These are phyloP conservation scores for Balakata baccata DNA, from an alignment of 345 rosid genomes.

Conservation along the genomic window DNA sequence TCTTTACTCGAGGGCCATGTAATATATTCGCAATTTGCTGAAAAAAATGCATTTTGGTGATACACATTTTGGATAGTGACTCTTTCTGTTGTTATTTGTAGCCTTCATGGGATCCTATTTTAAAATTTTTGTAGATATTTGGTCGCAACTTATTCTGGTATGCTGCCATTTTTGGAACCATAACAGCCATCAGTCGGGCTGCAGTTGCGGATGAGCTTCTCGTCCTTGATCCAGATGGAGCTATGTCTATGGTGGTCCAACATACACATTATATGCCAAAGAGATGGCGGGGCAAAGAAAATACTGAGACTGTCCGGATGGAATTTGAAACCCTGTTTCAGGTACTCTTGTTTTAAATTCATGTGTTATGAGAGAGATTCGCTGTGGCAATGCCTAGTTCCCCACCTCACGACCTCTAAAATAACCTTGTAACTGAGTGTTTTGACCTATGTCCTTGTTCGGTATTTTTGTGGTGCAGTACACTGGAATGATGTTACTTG, in stretches of 20 bases:
- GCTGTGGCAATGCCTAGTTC: background rate
- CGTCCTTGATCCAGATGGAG: conserved; percentile 88
- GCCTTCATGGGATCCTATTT: conserved; percentile 8
- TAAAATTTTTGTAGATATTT: conserved; percentile 57
- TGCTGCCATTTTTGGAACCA: conserved; percentile 95
- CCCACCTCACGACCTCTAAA: background rate
- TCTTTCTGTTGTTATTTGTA: background rate
- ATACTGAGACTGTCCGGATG: conserved; percentile 63
- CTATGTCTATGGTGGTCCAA: conserved; percentile 83
- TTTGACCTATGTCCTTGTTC: conserved; percentile 9
- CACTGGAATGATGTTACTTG: conserved; percentile 93
- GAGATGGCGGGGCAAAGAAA: conserved; percentile 92
- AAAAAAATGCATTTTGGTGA: background rate
- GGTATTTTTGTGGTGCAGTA: conserved; percentile 48
- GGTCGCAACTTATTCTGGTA: conserved; percentile 98
- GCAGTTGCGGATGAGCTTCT: conserved; percentile 76
- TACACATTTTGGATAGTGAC: background rate
- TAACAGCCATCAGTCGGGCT: conserved; percentile 95
- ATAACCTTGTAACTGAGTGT: background rate
- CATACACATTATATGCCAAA: conserved; percentile 97
- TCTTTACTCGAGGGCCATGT: conserved; percentile 98
- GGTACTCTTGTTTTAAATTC: conserved; percentile 40
- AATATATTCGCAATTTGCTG: conserved; percentile 27
- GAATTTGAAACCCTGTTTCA: conserved; percentile 94
- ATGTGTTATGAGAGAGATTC: background rate